These are phyloP conservation scores for Ophioceras dolichostomum DNA, from an alignment of 2,329 filamentous ascomycete species.

Conservation along the genomic window DNA sequence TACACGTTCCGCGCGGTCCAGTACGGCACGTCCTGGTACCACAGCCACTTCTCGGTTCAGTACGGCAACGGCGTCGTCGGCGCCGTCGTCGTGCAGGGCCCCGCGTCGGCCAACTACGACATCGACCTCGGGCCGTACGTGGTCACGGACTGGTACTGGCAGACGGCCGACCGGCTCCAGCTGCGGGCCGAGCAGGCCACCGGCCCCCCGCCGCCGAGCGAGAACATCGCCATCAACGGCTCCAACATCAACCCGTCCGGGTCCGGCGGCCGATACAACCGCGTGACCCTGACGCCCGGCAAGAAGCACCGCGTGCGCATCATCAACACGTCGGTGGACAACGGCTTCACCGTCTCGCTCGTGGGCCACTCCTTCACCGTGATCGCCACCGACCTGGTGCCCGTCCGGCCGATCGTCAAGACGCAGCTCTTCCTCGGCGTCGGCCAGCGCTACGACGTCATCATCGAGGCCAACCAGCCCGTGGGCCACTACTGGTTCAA, in stretches of 20 bases:
- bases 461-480: constrained; percentile 24
- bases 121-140: constrained; percentile 36
- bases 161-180: constrained; percentile 11
- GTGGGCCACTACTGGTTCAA: constrained; percentile 11
- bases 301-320: constrained; percentile 34
- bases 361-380: constrained; percentile 34
- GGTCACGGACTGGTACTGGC: constrained; percentile 36
- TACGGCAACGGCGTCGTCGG: constrained; percentile 40
- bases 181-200: constrained; percentile 7
- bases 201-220: constrained; percentile 13
- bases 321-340: constrained; percentile 34
- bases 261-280: constrained; percentile 13
- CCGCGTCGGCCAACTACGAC: constrained; percentile 35
- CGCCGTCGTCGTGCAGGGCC: constrained; percentile 36
- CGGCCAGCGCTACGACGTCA: constrained; percentile 30
- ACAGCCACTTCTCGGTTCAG: constrained; percentile 36
- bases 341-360: constrained; percentile 35
- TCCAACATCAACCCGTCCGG: constrained; percentile 19
- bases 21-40: constrained; percentile 29
- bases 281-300: constrained; percentile 19
- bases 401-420: constrained; percentile 33
- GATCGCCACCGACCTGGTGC: constrained; percentile 37
- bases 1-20: constrained; percentile 25
- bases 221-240: constrained; percentile 28
- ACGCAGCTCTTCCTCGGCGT: constrained; percentile 37